A percentile compares a stretch with the other conserved stretches of the same genome.
These are phyloP conservation scores for Cyclotella cryptica DNA, from an alignment of 108 stramenopile genomes.

Conservation along the genomic window DNA sequence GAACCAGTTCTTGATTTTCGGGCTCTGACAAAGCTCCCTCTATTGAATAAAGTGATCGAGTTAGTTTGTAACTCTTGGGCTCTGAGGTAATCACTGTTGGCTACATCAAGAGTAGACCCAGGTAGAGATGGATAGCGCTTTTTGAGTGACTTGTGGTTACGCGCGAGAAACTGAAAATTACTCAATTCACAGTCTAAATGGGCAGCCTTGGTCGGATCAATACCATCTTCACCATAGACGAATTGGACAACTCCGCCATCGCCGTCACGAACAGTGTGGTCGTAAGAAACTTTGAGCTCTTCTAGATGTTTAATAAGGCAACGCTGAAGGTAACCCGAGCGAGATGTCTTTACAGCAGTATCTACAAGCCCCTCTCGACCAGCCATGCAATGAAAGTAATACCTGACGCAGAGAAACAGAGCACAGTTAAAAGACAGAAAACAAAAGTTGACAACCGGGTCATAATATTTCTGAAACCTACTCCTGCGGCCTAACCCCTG, in stretches of 20 bases:
- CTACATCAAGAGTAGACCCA: constrained; percentile 65
- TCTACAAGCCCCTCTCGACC: constrained; percentile 97
- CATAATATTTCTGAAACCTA: constrained; percentile 25
- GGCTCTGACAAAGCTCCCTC: constrained; percentile 75
- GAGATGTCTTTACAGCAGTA: constrained; percentile 98
- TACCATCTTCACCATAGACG: constrained; percentile 98
- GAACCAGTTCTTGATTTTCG: constrained; percentile 69
- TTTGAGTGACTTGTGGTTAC: constrained; percentile 83
- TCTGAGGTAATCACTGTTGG: constrained; percentile 61
- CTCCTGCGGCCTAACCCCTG: constrained; percentile 97
- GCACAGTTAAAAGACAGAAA: not conserved
- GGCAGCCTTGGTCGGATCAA: constrained; percentile 93
- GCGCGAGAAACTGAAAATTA: constrained; percentile 89
- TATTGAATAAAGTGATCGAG: constrained; percentile 22
- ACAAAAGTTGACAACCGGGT: not conserved
- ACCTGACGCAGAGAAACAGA: not conserved
- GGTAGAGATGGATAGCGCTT: constrained; percentile 65
- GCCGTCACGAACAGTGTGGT: constrained; percentile 97
- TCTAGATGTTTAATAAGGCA: constrained; percentile 99
- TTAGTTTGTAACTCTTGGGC: constrained; percentile 39
- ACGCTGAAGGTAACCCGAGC: constrained; percentile 98
- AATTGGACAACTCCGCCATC: constrained; percentile 99
- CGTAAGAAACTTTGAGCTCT: constrained; percentile 94
- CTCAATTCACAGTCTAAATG: constrained; percentile 85
- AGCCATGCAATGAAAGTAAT: constrained; percentile 99